phyloP scores from a whole-genome alignment of 2,329 filamentous ascomycete species.

The Microdochium nivale region DNA sequence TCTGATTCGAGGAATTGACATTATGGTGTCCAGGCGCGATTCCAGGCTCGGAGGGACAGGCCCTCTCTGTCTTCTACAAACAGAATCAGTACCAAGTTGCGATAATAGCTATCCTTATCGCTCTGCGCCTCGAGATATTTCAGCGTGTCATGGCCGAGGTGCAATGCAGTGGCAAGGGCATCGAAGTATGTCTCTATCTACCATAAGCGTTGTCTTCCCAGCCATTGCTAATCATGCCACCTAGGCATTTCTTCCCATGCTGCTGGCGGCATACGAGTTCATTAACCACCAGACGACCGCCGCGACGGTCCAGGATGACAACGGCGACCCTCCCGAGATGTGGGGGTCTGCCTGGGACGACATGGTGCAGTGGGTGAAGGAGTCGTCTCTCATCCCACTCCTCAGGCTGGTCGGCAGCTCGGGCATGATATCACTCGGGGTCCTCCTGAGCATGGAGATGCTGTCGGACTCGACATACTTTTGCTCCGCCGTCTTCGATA shows the following conservation, averaged over 20 bases:
- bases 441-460: conserved; percentile 29
- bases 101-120: conserved; percentile 32
- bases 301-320: conserved; percentile 21
- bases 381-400: conserved; percentile 18
- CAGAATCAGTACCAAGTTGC: conserved; percentile 38
- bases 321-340: conserved; percentile 35
- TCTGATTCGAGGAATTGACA: not conserved
- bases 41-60: conserved; percentile 13
- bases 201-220: not conserved
- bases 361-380: conserved; percentile 34
- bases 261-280: conserved; percentile 36
- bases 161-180: conserved; percentile 40
- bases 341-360: conserved; percentile 39
- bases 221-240: not conserved
- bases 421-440: conserved; percentile 31
- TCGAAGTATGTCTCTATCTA: conserved; percentile 29
- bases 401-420: conserved; percentile 26
- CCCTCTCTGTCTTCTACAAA: conserved; percentile 30
- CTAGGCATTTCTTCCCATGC: conserved; percentile 37
- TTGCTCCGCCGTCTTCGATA: conserved; percentile 36
- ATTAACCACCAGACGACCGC: conserved; percentile 19
- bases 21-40: conserved; percentile 1
- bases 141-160: conserved; percentile 35
- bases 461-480: conserved; percentile 38
- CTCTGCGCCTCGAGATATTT: conserved; percentile 38